Evolutionary conservation across 148 eudicot genomes (phyloP), one percentile per base, ranked within the genome.

Genomic region (Pouteria glomerata): DNA sequence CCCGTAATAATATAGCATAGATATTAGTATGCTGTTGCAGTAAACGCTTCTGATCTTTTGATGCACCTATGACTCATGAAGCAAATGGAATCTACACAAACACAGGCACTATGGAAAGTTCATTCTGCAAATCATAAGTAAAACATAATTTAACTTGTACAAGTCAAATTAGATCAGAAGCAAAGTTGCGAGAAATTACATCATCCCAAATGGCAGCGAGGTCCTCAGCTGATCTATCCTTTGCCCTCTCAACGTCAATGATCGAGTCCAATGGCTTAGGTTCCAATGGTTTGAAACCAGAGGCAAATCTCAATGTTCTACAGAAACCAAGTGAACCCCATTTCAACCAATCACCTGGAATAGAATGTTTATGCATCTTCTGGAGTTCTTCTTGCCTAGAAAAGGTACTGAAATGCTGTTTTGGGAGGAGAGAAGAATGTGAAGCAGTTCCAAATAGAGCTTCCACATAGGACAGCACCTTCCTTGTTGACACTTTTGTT

Each of bases 151-250:
- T 57, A 19, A 59, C 18, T 6, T 8, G 29, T 14, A 27, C 74
- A 59, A 71, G 29, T 41, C 35, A 24, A 47, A 44, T 68, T 18
- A 8, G 16, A 68, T 48, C 62, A 53, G 5, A 13, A 26, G 42
- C 42, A 66, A 70, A 52, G 69, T 34, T 57, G 45, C 3, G 15
- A 77, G 35, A 76, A 48, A 62, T 81, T 89, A 89, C 97, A 86
- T 91, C 97, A 80, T 95, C 96, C 97, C 97, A 95, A 70, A 84
- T 80, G n/a, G 79, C 73, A 75, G 90, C 84, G 59, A 95, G 90
- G 19, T 89, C 97, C 73, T 94, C 91, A 34, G 89, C 78, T 16
- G 96, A 80, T 79, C 80, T 85, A 75, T 60, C 50, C 77, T 86
- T 82, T 50, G 91, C 93, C 76, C 97, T 85, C 66, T 77, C 81